Percentiles rank a stretch among this genome's conserved stretches.
Evolutionary conservation across 495 filamentous ascomycete genomes (phyloP).

Genomic region (Penicillium psychrofluorescens): DNA sequence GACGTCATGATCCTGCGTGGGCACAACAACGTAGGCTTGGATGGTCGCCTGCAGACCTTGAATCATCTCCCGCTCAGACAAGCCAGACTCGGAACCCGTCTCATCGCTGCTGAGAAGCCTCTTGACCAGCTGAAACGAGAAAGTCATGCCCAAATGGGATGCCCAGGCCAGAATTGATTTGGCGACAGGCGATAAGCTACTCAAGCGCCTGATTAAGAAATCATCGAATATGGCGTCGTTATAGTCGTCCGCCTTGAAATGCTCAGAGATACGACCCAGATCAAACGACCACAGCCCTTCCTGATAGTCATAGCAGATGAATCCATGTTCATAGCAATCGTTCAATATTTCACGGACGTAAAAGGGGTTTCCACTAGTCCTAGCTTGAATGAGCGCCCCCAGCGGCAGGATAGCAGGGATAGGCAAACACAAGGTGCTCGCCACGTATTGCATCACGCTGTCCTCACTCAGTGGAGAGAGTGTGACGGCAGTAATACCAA

Average conservation of each 20-base stretch:
- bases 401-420: conserved; percentile 4
- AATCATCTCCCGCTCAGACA: conserved; percentile 34
- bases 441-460: conserved; percentile 28
- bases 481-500: conserved; percentile 41
- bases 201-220: conserved; percentile 57
- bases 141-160: conserved; percentile 56
- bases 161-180: conserved; percentile 66
- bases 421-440: conserved; percentile 40
- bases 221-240: conserved; percentile 56
- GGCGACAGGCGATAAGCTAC: conserved; percentile 52
- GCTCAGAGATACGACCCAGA: conserved; percentile 58
- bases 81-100: not conserved
- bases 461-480: conserved; percentile 61
- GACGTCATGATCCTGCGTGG: conserved; percentile 56
- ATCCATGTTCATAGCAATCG: conserved; percentile 59
- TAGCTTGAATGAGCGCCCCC: conserved; percentile 60
- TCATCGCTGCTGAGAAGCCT: conserved; percentile 37
- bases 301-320: conserved; percentile 66
- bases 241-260: conserved; percentile 56
- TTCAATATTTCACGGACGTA: conserved; percentile 71
- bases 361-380: conserved; percentile 63
- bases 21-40: conserved; percentile 57
- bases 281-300: conserved; percentile 59
- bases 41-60: conserved; percentile 58
- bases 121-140: conserved; percentile 61